phyloP scores from a whole-genome alignment of 2,329 filamentous ascomycete genomes.

The Teratosphaeria zuluensis region DNA sequence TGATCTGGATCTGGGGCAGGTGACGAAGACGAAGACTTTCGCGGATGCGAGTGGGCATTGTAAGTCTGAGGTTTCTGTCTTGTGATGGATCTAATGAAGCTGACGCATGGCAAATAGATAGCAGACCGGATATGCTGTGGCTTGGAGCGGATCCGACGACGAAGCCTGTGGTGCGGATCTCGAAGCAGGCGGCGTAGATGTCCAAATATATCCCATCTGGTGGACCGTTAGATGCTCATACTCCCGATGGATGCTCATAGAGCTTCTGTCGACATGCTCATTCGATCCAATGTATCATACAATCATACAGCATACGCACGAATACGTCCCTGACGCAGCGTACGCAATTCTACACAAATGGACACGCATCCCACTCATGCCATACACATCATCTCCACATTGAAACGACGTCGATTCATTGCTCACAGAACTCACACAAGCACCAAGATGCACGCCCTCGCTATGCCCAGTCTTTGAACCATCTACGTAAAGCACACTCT shows the following conservation, averaged over 20 bases:
- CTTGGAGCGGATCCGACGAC: conserved; percentile 29
- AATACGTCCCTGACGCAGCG: not conserved
- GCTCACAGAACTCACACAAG: not conserved
- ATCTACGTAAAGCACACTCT: not conserved
- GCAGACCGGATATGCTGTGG: conserved; percentile 44
- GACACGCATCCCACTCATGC: not conserved
- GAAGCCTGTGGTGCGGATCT: conserved; percentile 2
- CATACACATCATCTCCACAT: not conserved
- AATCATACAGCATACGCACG: not conserved
- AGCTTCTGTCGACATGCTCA: not conserved
- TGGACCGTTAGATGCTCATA: not conserved
- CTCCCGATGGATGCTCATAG: not conserved
- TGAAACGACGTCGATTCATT: not conserved
- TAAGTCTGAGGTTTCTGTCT: conserved; percentile 1
- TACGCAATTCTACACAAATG: not conserved
- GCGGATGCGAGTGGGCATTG: conserved; percentile 41
- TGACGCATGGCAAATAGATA: conserved; percentile 20
- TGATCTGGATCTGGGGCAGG: conserved; percentile 40
- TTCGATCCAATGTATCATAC: not conserved
- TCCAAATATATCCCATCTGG: not conserved
- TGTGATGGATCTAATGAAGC: not conserved
- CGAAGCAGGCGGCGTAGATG: not conserved
- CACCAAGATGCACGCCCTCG: not conserved
- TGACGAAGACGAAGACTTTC: conserved; percentile 34
- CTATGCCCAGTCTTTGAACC: not conserved